Conservation (phyloP, 1,139 yeast species). For the Zhuliangozyma blackwelliae region DNA sequence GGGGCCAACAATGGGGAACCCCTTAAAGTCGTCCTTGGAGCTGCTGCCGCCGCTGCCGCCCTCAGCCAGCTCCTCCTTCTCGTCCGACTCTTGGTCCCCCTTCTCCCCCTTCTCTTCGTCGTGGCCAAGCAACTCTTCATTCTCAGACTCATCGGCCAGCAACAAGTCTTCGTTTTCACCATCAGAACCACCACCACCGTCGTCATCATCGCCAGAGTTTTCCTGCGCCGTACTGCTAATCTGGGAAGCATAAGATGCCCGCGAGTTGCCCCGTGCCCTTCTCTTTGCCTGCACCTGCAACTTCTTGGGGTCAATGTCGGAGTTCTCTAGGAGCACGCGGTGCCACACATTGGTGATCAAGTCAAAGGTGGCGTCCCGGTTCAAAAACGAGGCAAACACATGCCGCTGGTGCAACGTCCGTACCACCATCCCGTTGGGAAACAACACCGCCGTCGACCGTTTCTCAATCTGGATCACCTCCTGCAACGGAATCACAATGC, state of each 20-base stretch:
- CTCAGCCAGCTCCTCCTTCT: neutral
- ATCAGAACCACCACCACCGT: constrained; percentile 4
- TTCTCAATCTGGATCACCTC: constrained; percentile 72
- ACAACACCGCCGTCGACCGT: constrained; percentile 65
- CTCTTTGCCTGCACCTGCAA: constrained; percentile 11
- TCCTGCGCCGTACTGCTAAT: constrained; percentile 6
- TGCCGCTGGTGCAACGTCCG: constrained; percentile 68
- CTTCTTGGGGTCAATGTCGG: constrained; percentile 18
- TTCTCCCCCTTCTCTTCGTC: constrained; percentile 6
- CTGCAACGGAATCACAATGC: constrained; percentile 58
- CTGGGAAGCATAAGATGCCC: constrained; percentile 5
- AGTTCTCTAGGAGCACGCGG: constrained; percentile 27
- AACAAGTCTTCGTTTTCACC: constrained; percentile 5
- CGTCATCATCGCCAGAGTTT: constrained; percentile 1
- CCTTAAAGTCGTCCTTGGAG: constrained; percentile 22
- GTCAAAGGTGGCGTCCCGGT: constrained; percentile 64
- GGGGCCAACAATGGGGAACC: constrained; percentile 38
- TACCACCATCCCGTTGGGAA: constrained; percentile 71
- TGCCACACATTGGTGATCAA: constrained; percentile 63
- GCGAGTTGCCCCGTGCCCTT: constrained; percentile 9
- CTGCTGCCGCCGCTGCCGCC: constrained; percentile 3
- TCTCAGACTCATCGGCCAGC: constrained; percentile 5
- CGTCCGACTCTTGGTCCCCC: constrained; percentile 2
- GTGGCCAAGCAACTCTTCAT: too few relatives aligned
- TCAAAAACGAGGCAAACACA: constrained; percentile 66